Base-by-base conservation (phyloP, 2,329 filamentous ascomycete genomes). In the Talaromyces marneffei region DNA sequence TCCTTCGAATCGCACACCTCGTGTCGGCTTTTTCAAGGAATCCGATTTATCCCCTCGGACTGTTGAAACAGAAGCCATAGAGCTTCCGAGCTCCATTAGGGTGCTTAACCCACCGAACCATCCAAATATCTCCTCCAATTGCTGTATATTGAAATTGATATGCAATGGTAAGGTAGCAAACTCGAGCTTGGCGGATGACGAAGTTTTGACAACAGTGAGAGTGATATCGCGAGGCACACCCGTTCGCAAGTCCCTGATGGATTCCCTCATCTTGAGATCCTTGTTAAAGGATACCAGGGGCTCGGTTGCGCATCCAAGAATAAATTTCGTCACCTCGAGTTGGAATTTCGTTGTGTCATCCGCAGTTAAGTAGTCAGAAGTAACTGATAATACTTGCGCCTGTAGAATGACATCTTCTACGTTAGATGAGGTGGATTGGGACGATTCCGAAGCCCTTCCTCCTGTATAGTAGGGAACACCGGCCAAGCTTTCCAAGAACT, bases 71-170 rank as follows among this genome's bases (percentile, higher is more conserved):
- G 90, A 92, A 10, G 88, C 85, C 65, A 96, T 89, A 0, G 93
- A 96, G 62, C 85, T 89, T 64, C 92, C 90, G 72, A 97, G 84
- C 68, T 94, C 95, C 46, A 99, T 79, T 57, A 99, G 88, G 66
- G 92, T 91, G 72, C 92, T 96, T 46, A 99, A 79, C 0, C 94
- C 94, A 37, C 94, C 94, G 74, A 97, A 92, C 82, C 90, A 91
- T 60, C 86, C 85, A 63, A 97, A 86, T 0, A 90, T 90, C 68
- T 96, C 92, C 67, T 97, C 94, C 23, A 97, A 77, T 60, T 85
- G 84, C 65, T 88, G 87, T 16, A 97, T 78, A 70, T 97, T 90
- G 42, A 97, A 76, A 61, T 87, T 84, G 9, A 96, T 73, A 62
- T 87, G 85, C 1, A 97, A 74, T 5, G 92, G 91, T 9, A 95